Evolutionary conservation across 768 basidiomycete genomes (phyloP), one percentile per base, ranked within the genome.

Genomic region (Lactifluus pinguis): DNA sequence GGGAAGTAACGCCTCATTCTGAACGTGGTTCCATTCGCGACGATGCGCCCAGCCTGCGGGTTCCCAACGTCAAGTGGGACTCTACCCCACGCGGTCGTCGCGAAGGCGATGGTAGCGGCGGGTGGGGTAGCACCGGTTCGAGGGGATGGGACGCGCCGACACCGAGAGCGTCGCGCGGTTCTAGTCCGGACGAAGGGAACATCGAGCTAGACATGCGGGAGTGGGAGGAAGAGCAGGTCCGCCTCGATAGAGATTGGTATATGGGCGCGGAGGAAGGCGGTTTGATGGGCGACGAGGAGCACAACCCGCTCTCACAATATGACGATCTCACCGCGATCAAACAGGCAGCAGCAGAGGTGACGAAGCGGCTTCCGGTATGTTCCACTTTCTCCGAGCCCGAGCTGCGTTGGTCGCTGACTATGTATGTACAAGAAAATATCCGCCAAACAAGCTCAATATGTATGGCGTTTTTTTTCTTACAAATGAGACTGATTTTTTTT

Each of bases 171-270:
- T 78, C 79, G 1, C 76, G 89, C 66, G 85, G 81, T 3, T 81
- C 77, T 0, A 89, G 87, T 64, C 84, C 85, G 6, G 87, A 89
- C 36, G 85, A 82, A 53, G 80, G 75, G 29, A 79, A 80, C 14
- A 72, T 83, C 19, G 83, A 81, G 8, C 72, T 95, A 32, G 89
- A 94, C 69, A 78, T 81, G 48, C 79, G 89, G 53, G 95, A 97
- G 68, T 99, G 95, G 97, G 97, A 98, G 72, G 95, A 98, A 68
- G 97, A 98, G 71, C 93, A 97, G 71, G 80, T 93, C 13, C 80
- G 80, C 61, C 70, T 98, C 68, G 97, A 99, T 72, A 79, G 97
- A 30, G 94, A 98, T 69, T 99, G 97, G 97, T 99, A 98, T 70
- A 86, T 84, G 55, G 87, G 89, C 49, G 91, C 89, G 25, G 95